Percentiles rank a stretch among this genome's conserved stretches.
Conservation (phyloP, 768 basidiomycete genomes). For the Cyclocybe cylindracea region DNA sequence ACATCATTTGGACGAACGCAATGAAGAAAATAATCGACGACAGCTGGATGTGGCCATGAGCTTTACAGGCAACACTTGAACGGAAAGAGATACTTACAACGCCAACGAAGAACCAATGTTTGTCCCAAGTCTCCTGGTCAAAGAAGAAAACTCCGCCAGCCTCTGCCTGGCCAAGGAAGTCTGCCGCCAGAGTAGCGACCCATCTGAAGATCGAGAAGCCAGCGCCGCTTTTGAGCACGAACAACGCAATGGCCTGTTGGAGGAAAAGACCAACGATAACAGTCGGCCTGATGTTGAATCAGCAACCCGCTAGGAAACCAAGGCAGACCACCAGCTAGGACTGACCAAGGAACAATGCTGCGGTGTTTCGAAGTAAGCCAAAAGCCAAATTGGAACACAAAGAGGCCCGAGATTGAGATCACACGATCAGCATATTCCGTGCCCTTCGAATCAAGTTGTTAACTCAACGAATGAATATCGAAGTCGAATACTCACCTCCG, state of each 20-base stretch:
- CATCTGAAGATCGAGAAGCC: constrained; percentile 85
- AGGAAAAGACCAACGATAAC: constrained; percentile 83
- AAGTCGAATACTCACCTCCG: constrained; percentile 44
- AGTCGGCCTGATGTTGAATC: constrained; percentile 60
- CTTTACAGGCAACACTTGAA: constrained; percentile 4
- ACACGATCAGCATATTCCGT: constrained; percentile 78
- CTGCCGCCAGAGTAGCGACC: constrained; percentile 78
- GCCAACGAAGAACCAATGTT: constrained; percentile 87
- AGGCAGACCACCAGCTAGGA: not conserved
- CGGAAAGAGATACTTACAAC: constrained; percentile 44
- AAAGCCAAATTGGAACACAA: constrained; percentile 79
- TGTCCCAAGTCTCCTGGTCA: constrained; percentile 57
- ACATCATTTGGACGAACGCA: constrained; percentile 89
- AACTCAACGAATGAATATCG: constrained; percentile 5
- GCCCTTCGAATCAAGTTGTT: constrained; percentile 23
- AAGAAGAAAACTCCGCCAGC: constrained; percentile 86
- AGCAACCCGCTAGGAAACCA: not conserved
- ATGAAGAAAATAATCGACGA: constrained; percentile 91
- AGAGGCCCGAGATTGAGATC: constrained; percentile 78
- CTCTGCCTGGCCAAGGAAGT: constrained; percentile 70
- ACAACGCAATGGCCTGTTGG: constrained; percentile 85
- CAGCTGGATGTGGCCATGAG: constrained; percentile 40
- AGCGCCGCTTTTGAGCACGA: constrained; percentile 83
- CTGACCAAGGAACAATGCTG: constrained; percentile 70
- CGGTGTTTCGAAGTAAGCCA: constrained; percentile 67